Evolutionary conservation across 163 green algal species (phyloP).

Genomic region (Trebouxiophyceae sp.): DNA sequence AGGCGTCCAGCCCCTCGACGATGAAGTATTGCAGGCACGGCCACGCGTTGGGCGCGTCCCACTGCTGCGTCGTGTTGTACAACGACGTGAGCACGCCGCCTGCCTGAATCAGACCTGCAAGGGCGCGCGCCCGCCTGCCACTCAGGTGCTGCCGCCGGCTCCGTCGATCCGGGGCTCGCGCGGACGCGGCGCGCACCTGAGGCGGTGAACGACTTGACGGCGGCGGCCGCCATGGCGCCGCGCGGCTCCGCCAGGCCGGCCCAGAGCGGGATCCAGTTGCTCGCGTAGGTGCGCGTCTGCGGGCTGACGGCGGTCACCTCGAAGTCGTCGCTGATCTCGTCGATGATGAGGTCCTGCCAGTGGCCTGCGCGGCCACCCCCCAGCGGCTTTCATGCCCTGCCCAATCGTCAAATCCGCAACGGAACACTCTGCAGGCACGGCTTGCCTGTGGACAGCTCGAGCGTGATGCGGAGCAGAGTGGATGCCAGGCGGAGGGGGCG

Average conservation of each 20-base stretch:
- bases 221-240: not conserved
- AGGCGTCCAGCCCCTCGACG: conserved; percentile 50
- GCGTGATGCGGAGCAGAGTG: too few relatives aligned
- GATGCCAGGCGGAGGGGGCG: too few relatives aligned
- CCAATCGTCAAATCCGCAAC: not conserved
- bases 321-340: not conserved
- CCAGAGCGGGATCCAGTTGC: conserved; percentile 81
- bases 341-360: conserved; percentile 48
- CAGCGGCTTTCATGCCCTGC: not conserved
- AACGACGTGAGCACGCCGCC: conserved; percentile 50
- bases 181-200: not conserved
- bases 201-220: not conserved
- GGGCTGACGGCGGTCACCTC: conserved; percentile 4
- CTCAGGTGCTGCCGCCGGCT: not conserved
- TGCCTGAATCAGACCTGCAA: conserved; percentile 50
- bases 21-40: conserved; percentile 81
- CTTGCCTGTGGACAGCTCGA: too few relatives aligned
- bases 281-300: conserved; percentile 34
- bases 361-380: conserved; percentile 30
- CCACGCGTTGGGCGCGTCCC: conserved; percentile 94
- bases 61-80: conserved; percentile 68
- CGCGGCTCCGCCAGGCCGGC: conserved; percentile 37
- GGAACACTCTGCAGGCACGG: too few relatives aligned
- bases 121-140: not conserved
- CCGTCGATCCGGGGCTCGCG: not conserved